phyloP scores from a whole-genome alignment of 2,329 filamentous ascomycete genomes.

The Cladophialophora chaetospira region DNA sequence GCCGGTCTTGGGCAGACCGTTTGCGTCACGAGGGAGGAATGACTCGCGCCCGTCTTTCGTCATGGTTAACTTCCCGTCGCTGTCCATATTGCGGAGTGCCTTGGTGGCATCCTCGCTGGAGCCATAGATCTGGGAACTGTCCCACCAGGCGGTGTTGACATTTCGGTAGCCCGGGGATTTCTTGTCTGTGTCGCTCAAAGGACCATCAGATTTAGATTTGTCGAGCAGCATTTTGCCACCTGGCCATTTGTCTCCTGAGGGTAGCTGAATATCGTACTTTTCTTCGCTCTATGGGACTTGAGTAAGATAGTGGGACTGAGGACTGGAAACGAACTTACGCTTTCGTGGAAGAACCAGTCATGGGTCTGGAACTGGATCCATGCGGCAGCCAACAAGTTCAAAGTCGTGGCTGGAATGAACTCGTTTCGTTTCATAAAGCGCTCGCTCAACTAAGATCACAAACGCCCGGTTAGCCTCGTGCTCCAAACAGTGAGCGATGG shows the following conservation, averaged over 20 bases:
- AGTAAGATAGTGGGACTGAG: constrained; percentile 33
- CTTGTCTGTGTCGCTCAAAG: constrained; percentile 41
- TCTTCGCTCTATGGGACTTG: constrained; percentile 34
- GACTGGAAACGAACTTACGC: background rate
- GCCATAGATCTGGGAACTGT: constrained; percentile 52
- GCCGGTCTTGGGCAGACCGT: constrained; percentile 45
- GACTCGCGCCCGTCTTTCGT: constrained; percentile 35
- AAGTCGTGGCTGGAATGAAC: constrained; percentile 49
- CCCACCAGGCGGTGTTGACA: constrained; percentile 50
- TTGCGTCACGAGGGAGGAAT: constrained; percentile 43
- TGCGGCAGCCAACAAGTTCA: constrained; percentile 52
- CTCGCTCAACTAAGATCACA: constrained; percentile 29
- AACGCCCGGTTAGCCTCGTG: background rate
- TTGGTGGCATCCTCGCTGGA: constrained; percentile 43
- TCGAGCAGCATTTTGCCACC: constrained; percentile 42
- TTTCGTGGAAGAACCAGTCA: constrained; percentile 39
- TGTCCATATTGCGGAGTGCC: constrained; percentile 39
- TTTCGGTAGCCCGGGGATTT: constrained; percentile 48
- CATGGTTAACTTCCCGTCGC: constrained; percentile 46
- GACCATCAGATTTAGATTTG: constrained; percentile 34
- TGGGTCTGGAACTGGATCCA: constrained; percentile 56
- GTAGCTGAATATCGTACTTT: constrained; percentile 40
- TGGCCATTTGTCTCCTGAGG: constrained; percentile 41
- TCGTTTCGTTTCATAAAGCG: constrained; percentile 46
- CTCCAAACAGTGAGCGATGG: background rate